phyloP scores from a whole-genome alignment of 2,329 filamentous ascomycete species.

The Pyricularia sp. region DNA sequence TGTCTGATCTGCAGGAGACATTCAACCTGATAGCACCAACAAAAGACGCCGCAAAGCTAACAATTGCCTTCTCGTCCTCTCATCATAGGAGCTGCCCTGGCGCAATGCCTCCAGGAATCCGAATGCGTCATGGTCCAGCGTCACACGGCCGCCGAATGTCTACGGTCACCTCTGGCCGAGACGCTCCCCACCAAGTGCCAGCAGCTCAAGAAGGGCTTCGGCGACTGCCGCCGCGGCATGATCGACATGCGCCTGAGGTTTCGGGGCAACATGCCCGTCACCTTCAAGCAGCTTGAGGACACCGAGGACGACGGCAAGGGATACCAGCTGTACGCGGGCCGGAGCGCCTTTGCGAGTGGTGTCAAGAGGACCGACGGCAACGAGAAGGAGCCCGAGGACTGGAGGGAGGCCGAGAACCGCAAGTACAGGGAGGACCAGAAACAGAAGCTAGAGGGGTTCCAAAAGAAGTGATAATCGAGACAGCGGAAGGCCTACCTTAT shows the following conservation, averaged over 20 bases:
- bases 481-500: not conserved
- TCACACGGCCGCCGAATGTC: constrained; percentile 77
- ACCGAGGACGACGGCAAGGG: constrained; percentile 46
- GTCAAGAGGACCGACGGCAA: constrained; percentile 59
- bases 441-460: constrained; percentile 11
- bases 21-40: not conserved
- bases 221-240: constrained; percentile 91
- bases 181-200: constrained; percentile 81
- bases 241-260: constrained; percentile 99
- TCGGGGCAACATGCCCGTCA: constrained; percentile 82
- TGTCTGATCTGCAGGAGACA: constrained; percentile 22
- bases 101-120: constrained; percentile 89
- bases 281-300: constrained; percentile 51
- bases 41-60: not conserved
- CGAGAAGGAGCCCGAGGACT: constrained; percentile 51
- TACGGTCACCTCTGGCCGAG: constrained; percentile 71
- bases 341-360: constrained; percentile 56
- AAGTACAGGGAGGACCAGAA: constrained; percentile 35
- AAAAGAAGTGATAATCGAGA: not conserved
- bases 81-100: constrained; percentile 71
- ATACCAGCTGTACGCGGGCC: constrained; percentile 72
- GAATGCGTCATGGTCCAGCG: constrained; percentile 94
- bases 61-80: constrained; percentile 4
- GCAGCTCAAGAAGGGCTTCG: constrained; percentile 85
- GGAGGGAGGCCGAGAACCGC: constrained; percentile 57